Evolutionary conservation across 164 flowering plant genomes (phyloP), one percentile per base, ranked within the genome.

Genomic region (Vitis rupestris): DNA sequence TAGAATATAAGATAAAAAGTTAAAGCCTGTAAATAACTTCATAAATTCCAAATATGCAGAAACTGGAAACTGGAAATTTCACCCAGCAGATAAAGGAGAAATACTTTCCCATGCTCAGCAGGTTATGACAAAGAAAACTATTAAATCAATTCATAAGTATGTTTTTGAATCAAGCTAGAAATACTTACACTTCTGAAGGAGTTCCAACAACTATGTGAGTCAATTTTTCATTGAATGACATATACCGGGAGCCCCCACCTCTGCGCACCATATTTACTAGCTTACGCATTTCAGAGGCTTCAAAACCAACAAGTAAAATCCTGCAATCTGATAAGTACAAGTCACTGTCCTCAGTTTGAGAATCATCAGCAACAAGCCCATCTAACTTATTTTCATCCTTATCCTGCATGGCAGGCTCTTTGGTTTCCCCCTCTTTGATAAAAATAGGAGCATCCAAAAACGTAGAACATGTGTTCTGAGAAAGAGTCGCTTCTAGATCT

Each of bases 181-280:
- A 54, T 12, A 72, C 93, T 87, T 82, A 95, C 99, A 52, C 71
- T 73, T 93, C 99, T 52, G 97, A 84, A 48, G 93, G 97, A 63
- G 75, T 70, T 66, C 99, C 99, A 70, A 91, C 84, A 50, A 93
- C 71, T 61, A 95, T 83, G 77, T 95, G 98, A 12, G 97, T 95
- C 85, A 95, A 76, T 74, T 79, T 89, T 61, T 93, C 92, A 70
- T 73, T 84, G 67, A 81, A 78, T 15, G 79, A 75, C 89, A 89
- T 81, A 80, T 86, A 88, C 27, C 99, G 90, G 69, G 98, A 93
- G 10, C 95, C 99, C 54, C 98, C 99, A 70, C 99, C 97, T 78
- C 67, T 85, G 9, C 93, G 97, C 64, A 95, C 87, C 84, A 89
- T 80, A 67, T 68, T 81, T 60, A 93, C 90, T 54, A 93, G 75